These are phyloP conservation scores for Dictyostelium firmibasis DNA, from an alignment of 78 protist genomes.

Conservation along the genomic window DNA sequence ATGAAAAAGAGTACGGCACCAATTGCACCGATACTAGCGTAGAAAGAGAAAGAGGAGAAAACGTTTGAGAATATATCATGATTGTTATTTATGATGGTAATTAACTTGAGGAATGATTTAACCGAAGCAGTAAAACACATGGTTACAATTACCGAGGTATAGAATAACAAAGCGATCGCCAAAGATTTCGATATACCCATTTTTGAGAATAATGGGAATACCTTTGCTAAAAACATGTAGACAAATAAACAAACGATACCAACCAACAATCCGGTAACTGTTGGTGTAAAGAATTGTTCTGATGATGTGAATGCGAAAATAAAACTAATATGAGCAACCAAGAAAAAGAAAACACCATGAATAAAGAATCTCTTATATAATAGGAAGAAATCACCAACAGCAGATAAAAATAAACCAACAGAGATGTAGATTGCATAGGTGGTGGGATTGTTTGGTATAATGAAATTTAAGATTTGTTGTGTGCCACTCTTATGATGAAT, in stretches of 20 bases:
- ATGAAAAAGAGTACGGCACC: constrained; percentile 67
- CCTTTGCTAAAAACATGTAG: constrained; percentile 38
- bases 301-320: constrained; percentile 62
- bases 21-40: constrained; percentile 52
- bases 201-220: constrained; percentile 39
- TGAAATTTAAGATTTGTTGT: background rate
- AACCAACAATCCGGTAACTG: background rate
- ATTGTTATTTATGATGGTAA: background rate
- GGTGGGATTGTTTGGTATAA: constrained; percentile 63
- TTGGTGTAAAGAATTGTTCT: constrained; percentile 52
- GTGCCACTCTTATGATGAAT: constrained; percentile 14
- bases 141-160: constrained; percentile 54
- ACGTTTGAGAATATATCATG: background rate
- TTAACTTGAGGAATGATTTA: constrained; percentile 14
- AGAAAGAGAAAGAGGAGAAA: background rate
- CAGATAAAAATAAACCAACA: constrained; percentile 56
- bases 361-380: constrained; percentile 31
- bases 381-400: constrained; percentile 52
- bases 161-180: constrained; percentile 34
- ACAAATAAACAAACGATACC: constrained; percentile 37
- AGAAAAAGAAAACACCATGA: constrained; percentile 55
- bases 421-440: constrained; percentile 51
- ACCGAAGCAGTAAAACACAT: constrained; percentile 68
- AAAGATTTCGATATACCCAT: constrained; percentile 4
- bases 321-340: constrained; percentile 51